phyloP scores from a whole-genome alignment of 768 basidiomycete species.

The Cystobasidium onofrii region DNA sequence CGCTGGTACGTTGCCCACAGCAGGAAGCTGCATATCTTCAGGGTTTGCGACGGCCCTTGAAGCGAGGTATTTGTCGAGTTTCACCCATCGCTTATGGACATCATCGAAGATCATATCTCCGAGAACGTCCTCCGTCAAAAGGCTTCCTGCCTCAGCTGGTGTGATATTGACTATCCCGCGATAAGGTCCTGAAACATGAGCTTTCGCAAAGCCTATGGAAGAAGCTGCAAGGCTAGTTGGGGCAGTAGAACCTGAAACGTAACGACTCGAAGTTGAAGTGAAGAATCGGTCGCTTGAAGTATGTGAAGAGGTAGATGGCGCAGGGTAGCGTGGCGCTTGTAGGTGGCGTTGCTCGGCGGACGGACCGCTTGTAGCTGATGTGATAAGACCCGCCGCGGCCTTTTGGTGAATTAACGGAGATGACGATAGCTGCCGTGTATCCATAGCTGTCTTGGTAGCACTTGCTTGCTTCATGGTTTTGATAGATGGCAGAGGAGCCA shows the following conservation, averaged over 20 bases:
- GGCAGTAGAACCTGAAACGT: slow-evolving; percentile 18
- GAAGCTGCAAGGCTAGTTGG: slow-evolving; percentile 18
- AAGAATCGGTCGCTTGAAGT: slow-evolving; percentile 30
- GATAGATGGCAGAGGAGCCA: slow-evolving; percentile 8
- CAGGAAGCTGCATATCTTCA: not conserved
- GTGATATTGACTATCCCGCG: slow-evolving; percentile 13
- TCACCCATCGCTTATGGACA: slow-evolving; percentile 19
- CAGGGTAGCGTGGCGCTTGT: not conserved
- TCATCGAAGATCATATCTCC: slow-evolving; percentile 32
- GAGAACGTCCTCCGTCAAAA: slow-evolving; percentile 13
- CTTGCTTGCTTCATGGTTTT: not conserved
- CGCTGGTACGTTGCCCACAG: not conserved
- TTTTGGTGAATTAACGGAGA: not conserved
- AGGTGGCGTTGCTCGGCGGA: not conserved
- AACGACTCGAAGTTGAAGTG: slow-evolving; percentile 15
- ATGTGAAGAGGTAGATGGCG: slow-evolving; percentile 13
- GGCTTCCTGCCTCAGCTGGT: slow-evolving; percentile 10
- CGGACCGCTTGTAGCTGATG: not conserved
- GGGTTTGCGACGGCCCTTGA: not conserved
- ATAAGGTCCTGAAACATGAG: not conserved
- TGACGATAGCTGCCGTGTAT: not conserved
- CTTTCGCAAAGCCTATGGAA: not conserved
- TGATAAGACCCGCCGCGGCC: no score
- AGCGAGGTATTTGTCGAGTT: not conserved
- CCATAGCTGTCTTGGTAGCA: not conserved